Percentiles rank a stretch among this genome's conserved stretches.
phyloP scores from a whole-genome alignment of 1,284 basidiomycete species.

The Ustilago tritici region DNA sequence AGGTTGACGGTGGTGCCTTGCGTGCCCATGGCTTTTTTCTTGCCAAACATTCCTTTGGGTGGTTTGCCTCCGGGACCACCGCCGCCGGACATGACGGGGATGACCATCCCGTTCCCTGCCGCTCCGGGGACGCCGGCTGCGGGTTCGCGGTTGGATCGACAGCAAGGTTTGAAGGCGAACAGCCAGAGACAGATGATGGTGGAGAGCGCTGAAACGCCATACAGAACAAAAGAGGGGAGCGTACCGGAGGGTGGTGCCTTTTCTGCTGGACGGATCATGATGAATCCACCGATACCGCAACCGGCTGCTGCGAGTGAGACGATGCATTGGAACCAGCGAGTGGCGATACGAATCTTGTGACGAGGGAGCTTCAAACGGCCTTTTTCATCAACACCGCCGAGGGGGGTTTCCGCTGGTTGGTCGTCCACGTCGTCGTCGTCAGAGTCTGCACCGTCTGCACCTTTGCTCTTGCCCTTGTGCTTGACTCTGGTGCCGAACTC shows the following conservation, averaged over 20 bases:
- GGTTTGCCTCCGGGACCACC: conserved; percentile 14
- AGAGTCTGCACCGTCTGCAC: conserved; percentile 7
- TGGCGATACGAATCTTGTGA: conserved; percentile 31
- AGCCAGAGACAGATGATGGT: conserved; percentile 50
- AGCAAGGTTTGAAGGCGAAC: conserved; percentile 49
- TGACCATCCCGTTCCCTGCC: conserved; percentile 49
- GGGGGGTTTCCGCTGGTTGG: conserved; percentile 29
- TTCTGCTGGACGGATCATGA: conserved; percentile 45
- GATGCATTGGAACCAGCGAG: conserved; percentile 46
- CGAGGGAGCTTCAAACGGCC: conserved; percentile 47
- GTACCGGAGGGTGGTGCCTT: conserved; percentile 40
- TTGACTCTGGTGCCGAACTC: conserved; percentile 57
- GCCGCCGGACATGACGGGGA: conserved; percentile 48
- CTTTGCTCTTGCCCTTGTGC: conserved; percentile 35
- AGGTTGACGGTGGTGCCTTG: conserved; percentile 55
- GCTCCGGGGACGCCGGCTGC: conserved; percentile 6
- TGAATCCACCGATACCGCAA: conserved; percentile 48
- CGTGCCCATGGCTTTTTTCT: conserved; percentile 29
- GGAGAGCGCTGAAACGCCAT: conserved; percentile 47
- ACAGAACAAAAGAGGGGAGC: conserved; percentile 48
- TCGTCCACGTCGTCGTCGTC: conserved; percentile 40
- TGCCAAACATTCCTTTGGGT: conserved; percentile 29
- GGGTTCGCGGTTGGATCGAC: conserved; percentile 19
- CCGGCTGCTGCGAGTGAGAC: conserved; percentile 43
- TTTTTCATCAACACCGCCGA: conserved; percentile 43